Evolutionary conservation across 805 yeast species (phyloP).

Genomic region (Kodamaea kaohsiungensis): DNA sequence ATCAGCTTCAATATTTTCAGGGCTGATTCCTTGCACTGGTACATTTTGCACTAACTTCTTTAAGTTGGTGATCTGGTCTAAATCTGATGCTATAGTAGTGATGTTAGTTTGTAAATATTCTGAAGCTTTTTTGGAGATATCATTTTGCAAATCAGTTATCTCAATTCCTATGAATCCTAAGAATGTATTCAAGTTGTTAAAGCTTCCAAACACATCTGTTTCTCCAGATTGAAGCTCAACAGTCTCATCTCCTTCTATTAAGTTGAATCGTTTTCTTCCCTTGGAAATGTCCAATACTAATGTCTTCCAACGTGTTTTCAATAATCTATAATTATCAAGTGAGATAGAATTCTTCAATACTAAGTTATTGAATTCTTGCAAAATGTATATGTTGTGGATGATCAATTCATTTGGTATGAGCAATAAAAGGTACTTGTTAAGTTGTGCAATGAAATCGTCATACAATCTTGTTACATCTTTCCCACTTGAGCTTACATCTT

Average conservation of each 20-base stretch:
- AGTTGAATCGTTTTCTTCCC: not conserved
- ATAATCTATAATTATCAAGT: constrained; percentile 9
- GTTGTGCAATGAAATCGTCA: constrained; percentile 9
- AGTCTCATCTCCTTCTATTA: constrained; percentile 6
- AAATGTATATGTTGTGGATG: constrained; percentile 10
- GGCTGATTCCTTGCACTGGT: constrained; percentile 8
- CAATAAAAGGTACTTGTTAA: constrained; percentile 17
- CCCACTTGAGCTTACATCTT: not conserved
- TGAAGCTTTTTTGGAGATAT: not conserved
- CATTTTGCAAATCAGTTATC: not conserved
- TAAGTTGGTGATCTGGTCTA: constrained; percentile 7
- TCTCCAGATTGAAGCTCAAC: not conserved
- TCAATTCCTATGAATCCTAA: constrained; percentile 5
- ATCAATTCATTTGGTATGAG: constrained; percentile 22
- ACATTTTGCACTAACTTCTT: constrained; percentile 17
- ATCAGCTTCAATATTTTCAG: constrained; percentile 6
- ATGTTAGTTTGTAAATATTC: constrained; percentile 3
- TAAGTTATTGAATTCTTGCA: constrained; percentile 14
- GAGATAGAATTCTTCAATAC: constrained; percentile 9
- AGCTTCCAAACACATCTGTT: not conserved
- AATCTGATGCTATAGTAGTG: not conserved
- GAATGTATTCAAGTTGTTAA: not conserved
- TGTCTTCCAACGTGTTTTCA: constrained; percentile 13
- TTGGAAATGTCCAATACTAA: constrained; percentile 12
- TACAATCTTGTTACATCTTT: not conserved